Conservation (phyloP, 768 basidiomycete genomes). For the Calocera cornea region DNA sequence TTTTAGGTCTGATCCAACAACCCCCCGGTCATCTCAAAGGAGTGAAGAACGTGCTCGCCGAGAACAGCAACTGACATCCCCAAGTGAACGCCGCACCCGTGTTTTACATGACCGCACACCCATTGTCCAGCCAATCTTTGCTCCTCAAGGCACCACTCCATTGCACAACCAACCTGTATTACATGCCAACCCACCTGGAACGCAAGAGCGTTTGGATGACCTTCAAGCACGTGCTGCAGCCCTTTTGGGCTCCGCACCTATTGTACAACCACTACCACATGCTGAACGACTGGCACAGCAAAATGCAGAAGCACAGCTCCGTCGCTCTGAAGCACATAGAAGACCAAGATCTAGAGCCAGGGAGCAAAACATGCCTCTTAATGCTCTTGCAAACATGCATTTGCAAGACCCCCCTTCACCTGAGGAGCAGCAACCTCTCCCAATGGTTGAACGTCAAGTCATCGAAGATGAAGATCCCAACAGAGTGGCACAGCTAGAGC, state of each 20-base stretch:
- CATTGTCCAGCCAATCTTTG: not conserved
- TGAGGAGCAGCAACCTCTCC: not conserved
- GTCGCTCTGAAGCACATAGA: too few species aligned
- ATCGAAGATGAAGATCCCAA: not conserved
- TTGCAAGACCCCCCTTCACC: not conserved
- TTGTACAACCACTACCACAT: too few species aligned
- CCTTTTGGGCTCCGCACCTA: too few species aligned
- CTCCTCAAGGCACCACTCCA: not conserved
- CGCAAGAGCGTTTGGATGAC: too few species aligned
- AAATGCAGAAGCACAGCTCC: too few species aligned
- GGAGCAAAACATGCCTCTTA: too few species aligned
- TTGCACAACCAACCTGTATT: too few species aligned
- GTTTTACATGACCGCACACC: not conserved
- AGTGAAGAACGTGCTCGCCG: not conserved
- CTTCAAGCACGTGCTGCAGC: too few species aligned
- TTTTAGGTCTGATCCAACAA: not conserved
- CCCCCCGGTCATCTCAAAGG: not conserved
- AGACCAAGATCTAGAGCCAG: too few species aligned
- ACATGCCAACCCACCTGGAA: too few species aligned
- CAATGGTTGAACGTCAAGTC: not conserved
- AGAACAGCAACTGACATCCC: not conserved
- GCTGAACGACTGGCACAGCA: too few species aligned
- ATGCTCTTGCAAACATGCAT: not conserved
- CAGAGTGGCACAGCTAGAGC: not conserved
- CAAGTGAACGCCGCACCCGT: not conserved